phyloP scores from a whole-genome alignment of 2,329 filamentous ascomycete species.

The Alternaria hordeiaustralica region DNA sequence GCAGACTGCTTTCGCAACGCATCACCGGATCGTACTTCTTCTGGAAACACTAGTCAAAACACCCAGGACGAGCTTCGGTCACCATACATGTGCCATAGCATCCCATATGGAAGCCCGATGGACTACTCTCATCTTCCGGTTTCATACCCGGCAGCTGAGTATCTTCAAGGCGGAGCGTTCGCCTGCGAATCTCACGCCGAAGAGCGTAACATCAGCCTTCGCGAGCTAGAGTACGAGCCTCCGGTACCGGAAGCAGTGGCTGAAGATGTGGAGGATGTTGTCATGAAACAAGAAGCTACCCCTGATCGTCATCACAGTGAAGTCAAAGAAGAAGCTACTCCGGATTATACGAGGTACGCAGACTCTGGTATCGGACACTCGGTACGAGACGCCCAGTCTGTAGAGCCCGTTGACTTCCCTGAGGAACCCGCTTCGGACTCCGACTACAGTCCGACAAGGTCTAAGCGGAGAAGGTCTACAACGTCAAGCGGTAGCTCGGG shows the following conservation, averaged over 20 bases:
- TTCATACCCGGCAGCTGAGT: conserved; percentile 28
- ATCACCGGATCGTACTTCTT: conserved; percentile 46
- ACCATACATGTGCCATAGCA: conserved; percentile 25
- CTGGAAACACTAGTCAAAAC: conserved; percentile 40
- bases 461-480: conserved; percentile 36
- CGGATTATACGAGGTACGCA: conserved; percentile 22
- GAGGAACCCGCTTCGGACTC: conserved; percentile 44
- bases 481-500: conserved; percentile 29
- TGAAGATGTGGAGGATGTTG: conserved; percentile 33
- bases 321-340: conserved; percentile 23
- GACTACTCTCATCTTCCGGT: conserved; percentile 23
- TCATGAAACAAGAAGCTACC: conserved; percentile 30
- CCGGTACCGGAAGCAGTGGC: conserved; percentile 29
- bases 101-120: conserved; percentile 27
- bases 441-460: conserved; percentile 42
- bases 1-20: conserved; percentile 29
- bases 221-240: conserved; percentile 44
- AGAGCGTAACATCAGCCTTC: conserved; percentile 33
- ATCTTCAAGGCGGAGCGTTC: conserved; percentile 19
- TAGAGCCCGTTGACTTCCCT: conserved; percentile 38
- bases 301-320: conserved; percentile 24
- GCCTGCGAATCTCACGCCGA: conserved; percentile 12
- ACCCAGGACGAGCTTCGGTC: conserved; percentile 40
- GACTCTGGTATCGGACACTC: conserved; percentile 39
- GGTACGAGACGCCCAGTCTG: conserved; percentile 45